A percentile compares a stretch with the other conserved stretches of the same genome.
Evolutionary conservation across 148 eudicot genomes (phyloP).

Genomic region (Rhododendron ferrugineum): DNA sequence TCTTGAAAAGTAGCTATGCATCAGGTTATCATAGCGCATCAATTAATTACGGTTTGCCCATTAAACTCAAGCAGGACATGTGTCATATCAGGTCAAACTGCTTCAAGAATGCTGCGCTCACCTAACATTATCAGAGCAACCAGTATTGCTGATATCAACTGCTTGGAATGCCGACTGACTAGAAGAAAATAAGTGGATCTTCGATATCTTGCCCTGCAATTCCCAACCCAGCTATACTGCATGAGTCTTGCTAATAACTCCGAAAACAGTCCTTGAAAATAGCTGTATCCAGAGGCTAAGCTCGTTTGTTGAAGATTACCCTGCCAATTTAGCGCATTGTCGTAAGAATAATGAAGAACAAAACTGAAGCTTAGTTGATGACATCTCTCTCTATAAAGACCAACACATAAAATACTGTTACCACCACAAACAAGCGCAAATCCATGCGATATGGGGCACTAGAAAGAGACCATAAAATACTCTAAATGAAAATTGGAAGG

Average conservation of each 20-base stretch:
- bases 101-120: conserved; percentile 4
- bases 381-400: neutral
- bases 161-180: neutral
- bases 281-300: conserved; percentile 11
- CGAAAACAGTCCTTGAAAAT: neutral
- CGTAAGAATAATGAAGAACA: neutral
- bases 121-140: neutral
- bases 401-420: neutral
- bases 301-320: neutral
- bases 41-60: neutral
- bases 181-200: neutral
- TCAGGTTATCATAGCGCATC: neutral
- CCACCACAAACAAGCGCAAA: neutral
- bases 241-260: conserved; percentile 1
- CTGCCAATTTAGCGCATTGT: neutral
- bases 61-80: neutral
- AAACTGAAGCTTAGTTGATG: neutral
- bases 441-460: neutral
- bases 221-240: neutral
- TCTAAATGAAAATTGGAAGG: neutral
- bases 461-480: neutral
- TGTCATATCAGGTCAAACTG: neutral
- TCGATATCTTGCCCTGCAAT: conserved; percentile 5
- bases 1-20: neutral
- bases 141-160: neutral